A percentile compares a stretch with the other conserved stretches of the same genome.
Evolutionary conservation across 2,329 filamentous ascomycete species (phyloP).

Genomic region (Penicillium sp.): DNA sequence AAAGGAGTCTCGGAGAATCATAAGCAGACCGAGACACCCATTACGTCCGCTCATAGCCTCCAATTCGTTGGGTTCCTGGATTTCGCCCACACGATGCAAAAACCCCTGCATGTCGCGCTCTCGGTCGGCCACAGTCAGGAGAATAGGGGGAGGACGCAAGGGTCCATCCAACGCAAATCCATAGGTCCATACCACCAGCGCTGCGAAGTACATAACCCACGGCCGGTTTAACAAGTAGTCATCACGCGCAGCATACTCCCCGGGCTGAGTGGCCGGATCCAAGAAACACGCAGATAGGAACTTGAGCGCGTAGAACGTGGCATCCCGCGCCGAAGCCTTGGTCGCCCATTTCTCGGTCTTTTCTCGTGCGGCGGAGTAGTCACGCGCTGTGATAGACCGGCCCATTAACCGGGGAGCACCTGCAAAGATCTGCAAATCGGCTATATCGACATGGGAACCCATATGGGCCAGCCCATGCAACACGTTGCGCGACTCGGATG

Average conservation of each 20-base stretch:
- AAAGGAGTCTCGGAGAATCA: constrained; percentile 80
- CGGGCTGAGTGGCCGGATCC: constrained; percentile 36
- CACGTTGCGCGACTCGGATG: constrained; percentile 79
- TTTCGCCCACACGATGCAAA: constrained; percentile 67
- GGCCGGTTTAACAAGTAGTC: constrained; percentile 87
- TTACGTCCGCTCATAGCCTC: constrained; percentile 73
- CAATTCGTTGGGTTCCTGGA: constrained; percentile 73
- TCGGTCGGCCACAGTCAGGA: constrained; percentile 62
- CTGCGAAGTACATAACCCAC: constrained; percentile 93
- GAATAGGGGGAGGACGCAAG: constrained; percentile 51
- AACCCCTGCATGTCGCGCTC: constrained; percentile 76
- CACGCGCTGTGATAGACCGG: constrained; percentile 75
- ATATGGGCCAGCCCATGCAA: constrained; percentile 94
- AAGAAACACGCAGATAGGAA: constrained; percentile 79
- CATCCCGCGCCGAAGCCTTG: constrained; percentile 81
- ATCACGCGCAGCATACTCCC: constrained; percentile 74
- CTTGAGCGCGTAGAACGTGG: constrained; percentile 85
- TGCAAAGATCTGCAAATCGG: constrained; percentile 96
- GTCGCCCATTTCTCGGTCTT: constrained; percentile 85
- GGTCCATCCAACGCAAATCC: constrained; percentile 86
- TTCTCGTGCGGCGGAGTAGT: constrained; percentile 73
- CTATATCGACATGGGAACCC: constrained; percentile 95
- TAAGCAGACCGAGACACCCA: constrained; percentile 73
- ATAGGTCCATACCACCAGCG: constrained; percentile 91
- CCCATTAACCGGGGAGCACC: constrained; percentile 81